Base-by-base conservation (phyloP, 2,329 filamentous ascomycete species). In the Whalleya microplaca region DNA sequence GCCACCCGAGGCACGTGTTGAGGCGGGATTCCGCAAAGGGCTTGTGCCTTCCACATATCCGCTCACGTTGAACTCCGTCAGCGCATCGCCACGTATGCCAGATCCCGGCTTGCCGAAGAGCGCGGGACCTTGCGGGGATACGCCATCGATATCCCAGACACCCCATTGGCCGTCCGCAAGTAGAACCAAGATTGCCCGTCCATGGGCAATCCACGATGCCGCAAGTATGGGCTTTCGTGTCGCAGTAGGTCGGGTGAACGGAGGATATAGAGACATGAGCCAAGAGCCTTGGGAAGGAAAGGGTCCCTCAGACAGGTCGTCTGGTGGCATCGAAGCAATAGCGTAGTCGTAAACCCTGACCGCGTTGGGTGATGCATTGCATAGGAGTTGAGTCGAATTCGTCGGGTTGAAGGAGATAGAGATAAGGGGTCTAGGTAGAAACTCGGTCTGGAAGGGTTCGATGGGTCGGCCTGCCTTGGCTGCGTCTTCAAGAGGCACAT, bases 81-180 rank as follows among this genome's bases (percentile, higher is more conserved):
- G 72, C 1, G 84, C 83, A 2, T 84, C 83, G 37, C 85, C 85
- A 18, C 78, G 77, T 32, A 85, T 76, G 5, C 83, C 82, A 47
- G 78, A 73, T 53, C 77, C 77, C 29, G 82, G 72, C 62, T 79
- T 83, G 41, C 75, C 79, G 21, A 84, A 77, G 3, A 84, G 69
- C 0, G 76, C 69, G 55, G 77, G 69, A 46, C 77, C 70, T 37
- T 78, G 69, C 1, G 83, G 81, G 41, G 80, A 81, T 27, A 77
- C 77, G 7, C 84, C 83, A 59, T 87, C 83, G 44, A 88, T 78
- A 64, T 88, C 85, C 85, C 85, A 88, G 32, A 88, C 82, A 14
- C 84, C 86, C 86, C 86, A 88, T 68, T 85, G 84, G 6, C 85
- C 86, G 63, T 88, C 86, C 1, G 82, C 81, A 2, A 88, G 73